Evolutionary conservation across 2,329 filamentous ascomycete genomes (phyloP).

Genomic region (Ophiosphaerella herpotricha): DNA sequence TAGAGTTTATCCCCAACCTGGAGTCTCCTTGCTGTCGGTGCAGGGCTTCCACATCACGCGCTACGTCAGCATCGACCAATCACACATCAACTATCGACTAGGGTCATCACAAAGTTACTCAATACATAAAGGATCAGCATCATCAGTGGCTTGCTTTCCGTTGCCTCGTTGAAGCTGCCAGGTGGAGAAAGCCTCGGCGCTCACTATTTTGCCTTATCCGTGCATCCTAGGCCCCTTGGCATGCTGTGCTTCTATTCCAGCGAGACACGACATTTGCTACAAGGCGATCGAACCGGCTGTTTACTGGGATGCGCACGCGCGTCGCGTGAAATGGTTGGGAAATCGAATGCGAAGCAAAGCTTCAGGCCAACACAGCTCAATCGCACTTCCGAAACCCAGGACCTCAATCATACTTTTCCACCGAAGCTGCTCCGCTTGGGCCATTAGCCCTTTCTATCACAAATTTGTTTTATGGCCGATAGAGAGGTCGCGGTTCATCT

Average conservation of each 20-base stretch:
- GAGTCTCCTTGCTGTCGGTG: conserved; percentile 1
- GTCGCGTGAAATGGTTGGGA: not conserved
- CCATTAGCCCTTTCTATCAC: no score
- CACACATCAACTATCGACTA: not conserved
- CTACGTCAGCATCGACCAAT: conserved; percentile 5
- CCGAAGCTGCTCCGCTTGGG: no score
- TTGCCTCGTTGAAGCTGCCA: not conserved
- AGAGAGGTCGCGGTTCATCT: not conserved
- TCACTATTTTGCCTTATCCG: not conserved
- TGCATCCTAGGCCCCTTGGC: not conserved
- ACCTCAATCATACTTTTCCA: not conserved
- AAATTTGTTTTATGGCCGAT: not conserved
- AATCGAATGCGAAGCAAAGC: not conserved
- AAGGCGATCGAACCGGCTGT: not conserved
- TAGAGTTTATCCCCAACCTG: not conserved
- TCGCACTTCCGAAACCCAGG: not conserved
- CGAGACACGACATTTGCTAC: not conserved
- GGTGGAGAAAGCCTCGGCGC: conserved; percentile 2
- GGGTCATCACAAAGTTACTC: not conserved
- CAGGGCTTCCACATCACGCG: conserved; percentile 6
- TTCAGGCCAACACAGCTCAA: not conserved
- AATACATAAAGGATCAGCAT: conserved; percentile 1
- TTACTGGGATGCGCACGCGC: not conserved
- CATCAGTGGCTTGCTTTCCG: conserved; percentile 5
- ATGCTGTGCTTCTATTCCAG: not conserved